These are phyloP conservation scores for Fusarium sp. DNA, from an alignment of 2,329 filamentous ascomycete species.

Conservation along the genomic window DNA sequence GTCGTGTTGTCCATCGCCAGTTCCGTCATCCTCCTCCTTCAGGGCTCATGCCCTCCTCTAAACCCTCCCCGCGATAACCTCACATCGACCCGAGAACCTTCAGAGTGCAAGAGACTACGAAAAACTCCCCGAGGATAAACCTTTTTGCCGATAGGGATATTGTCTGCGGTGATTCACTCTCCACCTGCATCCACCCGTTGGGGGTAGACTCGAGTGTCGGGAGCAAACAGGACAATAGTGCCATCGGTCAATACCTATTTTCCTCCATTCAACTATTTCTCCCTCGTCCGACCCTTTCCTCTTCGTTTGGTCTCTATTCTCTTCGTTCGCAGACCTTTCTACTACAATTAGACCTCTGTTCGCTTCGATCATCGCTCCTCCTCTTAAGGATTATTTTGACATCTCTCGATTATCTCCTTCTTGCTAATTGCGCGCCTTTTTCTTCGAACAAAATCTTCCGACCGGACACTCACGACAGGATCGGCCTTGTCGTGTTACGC, in stretches of 20 bases:
- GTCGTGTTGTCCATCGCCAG: neutral
- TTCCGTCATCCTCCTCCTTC: neutral
- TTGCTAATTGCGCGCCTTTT: neutral
- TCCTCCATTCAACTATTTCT: neutral
- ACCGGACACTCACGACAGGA: neutral
- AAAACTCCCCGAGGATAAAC: neutral
- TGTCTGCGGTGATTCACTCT: neutral
- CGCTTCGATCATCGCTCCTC: neutral
- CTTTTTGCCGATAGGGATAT: neutral
- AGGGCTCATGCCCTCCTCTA: neutral
- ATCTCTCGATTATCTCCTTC: neutral
- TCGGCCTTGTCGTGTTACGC: neutral
- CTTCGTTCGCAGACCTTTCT: neutral
- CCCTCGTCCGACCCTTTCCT: neutral
- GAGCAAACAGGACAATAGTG: neutral
- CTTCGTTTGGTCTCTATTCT: neutral
- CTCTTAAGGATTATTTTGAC: neutral
- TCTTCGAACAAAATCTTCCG: neutral
- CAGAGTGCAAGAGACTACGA: neutral
- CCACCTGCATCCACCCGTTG: neutral
- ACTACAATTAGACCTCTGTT: neutral
- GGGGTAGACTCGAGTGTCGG: neutral
- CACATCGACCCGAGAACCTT: neutral
- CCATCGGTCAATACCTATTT: neutral
- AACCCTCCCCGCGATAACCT: neutral